Percentiles rank a stretch among this genome's conserved stretches.
Evolutionary conservation across 1,139 yeast genomes (phyloP).

Genomic region (Komagataea norvegica): DNA sequence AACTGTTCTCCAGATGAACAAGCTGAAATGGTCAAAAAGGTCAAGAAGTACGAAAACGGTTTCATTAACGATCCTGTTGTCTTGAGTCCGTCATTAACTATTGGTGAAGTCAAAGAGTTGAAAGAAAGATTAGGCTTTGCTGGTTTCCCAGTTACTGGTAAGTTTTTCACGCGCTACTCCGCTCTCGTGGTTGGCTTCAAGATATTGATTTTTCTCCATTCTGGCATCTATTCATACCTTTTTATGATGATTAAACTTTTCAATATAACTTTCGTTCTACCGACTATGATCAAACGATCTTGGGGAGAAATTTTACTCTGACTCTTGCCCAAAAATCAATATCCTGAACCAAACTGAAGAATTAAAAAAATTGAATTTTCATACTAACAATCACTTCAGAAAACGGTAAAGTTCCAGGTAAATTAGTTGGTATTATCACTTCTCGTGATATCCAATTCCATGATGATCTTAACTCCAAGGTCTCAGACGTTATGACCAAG

Average conservation of each 20-base stretch:
- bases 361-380: too few relatives aligned
- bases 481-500: conserved; percentile 82
- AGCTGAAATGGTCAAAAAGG: conserved; percentile 97
- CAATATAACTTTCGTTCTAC: conserved; percentile 99
- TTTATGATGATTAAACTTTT: conserved; percentile 55
- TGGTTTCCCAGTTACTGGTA: conserved; percentile 99
- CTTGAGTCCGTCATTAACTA: conserved; percentile 68
- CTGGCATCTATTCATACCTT: conserved; percentile 12
- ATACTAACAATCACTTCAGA: conserved; percentile 42
- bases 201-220: conserved; percentile 9
- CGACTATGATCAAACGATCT: conserved; percentile 95
- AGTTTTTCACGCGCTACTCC: conserved; percentile 39
- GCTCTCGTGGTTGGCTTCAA: not conserved
- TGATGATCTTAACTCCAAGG: conserved; percentile 59
- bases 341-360: conserved; percentile 4
- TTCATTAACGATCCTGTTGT: conserved; percentile 94
- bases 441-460: conserved; percentile 97
- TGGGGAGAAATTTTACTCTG: conserved; percentile 68
- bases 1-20: conserved; percentile 96
- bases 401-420: conserved; percentile 81
- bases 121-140: conserved; percentile 81
- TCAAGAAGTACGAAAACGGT: conserved; percentile 95
- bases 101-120: conserved; percentile 74
- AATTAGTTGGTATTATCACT: conserved; percentile 90
- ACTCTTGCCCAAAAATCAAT: conserved; percentile 13